phyloP scores from a whole-genome alignment of 2,329 filamentous ascomycete genomes.

The Aspergillus tubingensis region DNA sequence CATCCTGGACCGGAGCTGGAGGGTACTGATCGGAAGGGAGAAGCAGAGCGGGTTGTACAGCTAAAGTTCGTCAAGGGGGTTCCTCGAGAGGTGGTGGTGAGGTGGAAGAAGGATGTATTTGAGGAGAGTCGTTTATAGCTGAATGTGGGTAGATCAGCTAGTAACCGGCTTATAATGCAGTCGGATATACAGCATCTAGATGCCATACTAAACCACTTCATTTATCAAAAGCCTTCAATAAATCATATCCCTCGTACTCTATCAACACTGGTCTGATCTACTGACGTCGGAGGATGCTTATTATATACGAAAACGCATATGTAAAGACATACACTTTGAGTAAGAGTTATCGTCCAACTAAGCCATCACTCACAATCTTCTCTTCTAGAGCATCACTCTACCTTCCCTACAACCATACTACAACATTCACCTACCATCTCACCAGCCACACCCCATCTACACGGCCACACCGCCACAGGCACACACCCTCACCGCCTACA shows the following conservation, averaged over 20 bases:
- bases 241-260: no score
- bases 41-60: constrained; percentile 58
- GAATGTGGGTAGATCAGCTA: background rate
- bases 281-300: no score
- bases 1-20: constrained; percentile 59
- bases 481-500: background rate
- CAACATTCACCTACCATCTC: background rate
- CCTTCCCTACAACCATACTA: no score
- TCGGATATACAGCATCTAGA: background rate
- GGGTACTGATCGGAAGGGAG: constrained; percentile 50
- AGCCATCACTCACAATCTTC: no score
- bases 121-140: constrained; percentile 36
- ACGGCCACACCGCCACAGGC: background rate
- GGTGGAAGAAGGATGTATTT: constrained; percentile 51
- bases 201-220: no score
- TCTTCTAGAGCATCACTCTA: no score
- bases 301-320: no score
- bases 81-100: constrained; percentile 57
- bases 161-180: background rate
- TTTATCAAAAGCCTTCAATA: no score
- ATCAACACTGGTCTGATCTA: no score
- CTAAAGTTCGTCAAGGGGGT: constrained; percentile 60
- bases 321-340: no score
- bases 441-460: background rate
- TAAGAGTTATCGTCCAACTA: no score